These are phyloP conservation scores for Rubia tinctorum DNA, from an alignment of 305 asterid species.

Conservation along the genomic window DNA sequence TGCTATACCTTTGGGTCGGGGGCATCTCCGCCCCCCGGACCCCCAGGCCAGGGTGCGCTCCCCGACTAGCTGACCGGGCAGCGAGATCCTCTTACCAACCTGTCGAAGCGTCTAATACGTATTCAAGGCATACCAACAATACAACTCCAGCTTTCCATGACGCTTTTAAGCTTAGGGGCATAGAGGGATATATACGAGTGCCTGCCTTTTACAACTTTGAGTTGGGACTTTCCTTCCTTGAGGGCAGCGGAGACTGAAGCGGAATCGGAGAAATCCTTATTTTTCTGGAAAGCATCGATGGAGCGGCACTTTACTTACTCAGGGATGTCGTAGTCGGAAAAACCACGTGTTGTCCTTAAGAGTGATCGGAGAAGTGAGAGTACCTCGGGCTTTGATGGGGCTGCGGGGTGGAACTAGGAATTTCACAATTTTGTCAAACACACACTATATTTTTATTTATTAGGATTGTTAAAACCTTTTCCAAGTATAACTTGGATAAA, in stretches of 20 bases:
- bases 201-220: constrained; percentile 72
- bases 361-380: constrained; percentile 65
- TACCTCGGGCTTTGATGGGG: constrained; percentile 55
- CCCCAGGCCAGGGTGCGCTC: too few species aligned
- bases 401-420: too few species aligned
- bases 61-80: too few species aligned
- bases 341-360: constrained; percentile 58
- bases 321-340: constrained; percentile 69
- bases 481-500: too few species aligned
- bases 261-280: constrained; percentile 44
- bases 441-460: too few species aligned
- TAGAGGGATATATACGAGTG: constrained; percentile 64
- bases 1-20: too few species aligned
- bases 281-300: constrained; percentile 63
- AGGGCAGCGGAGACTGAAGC: constrained; percentile 47
- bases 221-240: constrained; percentile 71
- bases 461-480: too few species aligned
- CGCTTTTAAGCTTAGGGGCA: constrained; percentile 55
- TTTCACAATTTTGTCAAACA: too few species aligned
- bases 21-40: too few species aligned
- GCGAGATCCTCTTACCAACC: too few species aligned
- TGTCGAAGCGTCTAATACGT: too few species aligned
- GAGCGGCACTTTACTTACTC: constrained; percentile 80
- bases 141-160: constrained; percentile 48
- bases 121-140: too few species aligned